A percentile compares a stretch with the other conserved stretches of the same genome.
These are phyloP conservation scores for Colletotrichum sidae DNA, from an alignment of 2,329 filamentous ascomycete genomes.

Conservation along the genomic window DNA sequence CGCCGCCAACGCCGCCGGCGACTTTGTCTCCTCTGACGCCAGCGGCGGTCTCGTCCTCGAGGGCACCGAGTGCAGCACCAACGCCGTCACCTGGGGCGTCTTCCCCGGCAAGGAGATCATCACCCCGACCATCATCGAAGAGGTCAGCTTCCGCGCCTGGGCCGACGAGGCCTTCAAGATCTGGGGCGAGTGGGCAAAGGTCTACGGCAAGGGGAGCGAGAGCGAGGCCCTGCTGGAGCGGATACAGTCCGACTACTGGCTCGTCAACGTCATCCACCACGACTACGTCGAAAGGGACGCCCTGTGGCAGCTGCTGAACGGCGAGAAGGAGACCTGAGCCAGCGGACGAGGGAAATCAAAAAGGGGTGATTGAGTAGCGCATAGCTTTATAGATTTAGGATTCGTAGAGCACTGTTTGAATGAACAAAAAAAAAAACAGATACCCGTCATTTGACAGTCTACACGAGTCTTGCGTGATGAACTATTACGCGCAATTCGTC, in stretches of 20 bases:
- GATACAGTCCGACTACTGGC: conserved; percentile 78
- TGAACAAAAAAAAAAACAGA: conserved; percentile 9
- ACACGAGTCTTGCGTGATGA: not conserved
- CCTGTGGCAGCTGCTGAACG: conserved; percentile 76
- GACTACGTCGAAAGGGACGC: conserved; percentile 78
- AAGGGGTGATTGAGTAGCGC: not conserved
- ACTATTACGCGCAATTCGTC: too few relatives aligned
- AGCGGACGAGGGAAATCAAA: not conserved
- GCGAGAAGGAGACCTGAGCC: conserved; percentile 41
- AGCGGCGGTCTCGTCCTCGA: conserved; percentile 48
- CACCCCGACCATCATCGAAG: conserved; percentile 96
- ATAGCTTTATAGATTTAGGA: not conserved
- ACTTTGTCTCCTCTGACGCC: conserved; percentile 78
- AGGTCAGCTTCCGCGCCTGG: conserved; percentile 94
- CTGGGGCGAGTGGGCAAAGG: conserved; percentile 91
- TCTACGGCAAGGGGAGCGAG: conserved; percentile 81
- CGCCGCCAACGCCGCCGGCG: conserved; percentile 81
- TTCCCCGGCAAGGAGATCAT: conserved; percentile 97
- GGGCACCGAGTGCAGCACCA: conserved; percentile 70
- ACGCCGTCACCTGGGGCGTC: conserved; percentile 96
- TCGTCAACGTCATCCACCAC: conserved; percentile 92
- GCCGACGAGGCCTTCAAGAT: conserved; percentile 95
- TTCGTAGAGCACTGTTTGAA: conserved; percentile 2
- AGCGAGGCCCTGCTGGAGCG: conserved; percentile 78
- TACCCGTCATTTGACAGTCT: conserved; percentile 15